phyloP scores from a whole-genome alignment of 139 green algal species.

The Ettlia oleoabundans region DNA sequence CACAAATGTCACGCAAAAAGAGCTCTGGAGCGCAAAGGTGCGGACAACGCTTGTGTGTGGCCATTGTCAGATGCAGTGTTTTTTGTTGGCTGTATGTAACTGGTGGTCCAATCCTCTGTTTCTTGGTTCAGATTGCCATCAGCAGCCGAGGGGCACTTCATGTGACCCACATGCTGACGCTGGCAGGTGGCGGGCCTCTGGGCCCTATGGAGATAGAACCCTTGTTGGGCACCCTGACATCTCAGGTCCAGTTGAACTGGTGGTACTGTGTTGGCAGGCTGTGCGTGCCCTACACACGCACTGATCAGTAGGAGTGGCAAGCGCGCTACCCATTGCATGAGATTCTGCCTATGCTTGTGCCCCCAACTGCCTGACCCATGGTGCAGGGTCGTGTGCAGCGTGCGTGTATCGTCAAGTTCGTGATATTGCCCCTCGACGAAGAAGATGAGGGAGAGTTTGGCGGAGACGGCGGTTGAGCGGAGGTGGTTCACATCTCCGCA shows the following conservation, averaged over 20 bases:
- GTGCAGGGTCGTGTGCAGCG: constrained; percentile 19
- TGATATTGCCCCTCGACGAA: constrained; percentile 25
- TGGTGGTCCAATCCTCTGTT: neutral
- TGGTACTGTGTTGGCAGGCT: too few species aligned
- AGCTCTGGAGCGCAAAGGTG: constrained; percentile 16
- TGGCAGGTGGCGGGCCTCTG: neutral
- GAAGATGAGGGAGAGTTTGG: neutral
- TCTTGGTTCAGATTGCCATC: constrained; percentile 3
- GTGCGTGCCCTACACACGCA: too few species aligned
- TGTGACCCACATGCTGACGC: constrained; percentile 46
- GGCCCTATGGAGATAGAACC: neutral
- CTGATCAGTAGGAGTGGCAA: too few species aligned
- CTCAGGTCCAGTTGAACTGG: too few species aligned
- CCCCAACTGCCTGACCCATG: too few species aligned
- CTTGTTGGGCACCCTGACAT: constrained; percentile 16
- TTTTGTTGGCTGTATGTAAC: too few species aligned
- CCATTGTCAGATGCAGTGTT: too few species aligned
- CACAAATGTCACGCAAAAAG: constrained; percentile 28
- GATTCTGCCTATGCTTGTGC: neutral
- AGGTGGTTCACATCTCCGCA: neutral
- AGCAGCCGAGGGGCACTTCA: constrained; percentile 33
- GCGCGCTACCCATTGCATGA: neutral
- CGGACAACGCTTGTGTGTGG: neutral
- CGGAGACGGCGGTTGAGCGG: neutral
- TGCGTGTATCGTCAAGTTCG: constrained; percentile 26